These are phyloP conservation scores for Ormosia semicastrata DNA, from an alignment of 306 rosid genomes.

Conservation along the genomic window DNA sequence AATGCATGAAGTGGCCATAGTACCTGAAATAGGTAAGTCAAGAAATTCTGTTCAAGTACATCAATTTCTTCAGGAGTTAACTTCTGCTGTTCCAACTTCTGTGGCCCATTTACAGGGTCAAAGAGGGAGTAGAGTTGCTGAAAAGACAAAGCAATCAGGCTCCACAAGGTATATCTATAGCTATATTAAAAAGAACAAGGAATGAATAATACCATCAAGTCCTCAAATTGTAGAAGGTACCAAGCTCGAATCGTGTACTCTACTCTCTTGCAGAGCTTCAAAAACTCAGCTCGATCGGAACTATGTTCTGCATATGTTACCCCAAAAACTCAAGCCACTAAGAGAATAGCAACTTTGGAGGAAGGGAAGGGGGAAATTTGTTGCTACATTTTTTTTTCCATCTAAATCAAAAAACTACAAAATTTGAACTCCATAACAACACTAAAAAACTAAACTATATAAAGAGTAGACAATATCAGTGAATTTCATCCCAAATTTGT, in stretches of 20 bases:
- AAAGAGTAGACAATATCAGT: background rate
- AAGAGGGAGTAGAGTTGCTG: conserved; percentile 97
- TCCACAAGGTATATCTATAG: conserved; percentile 14
- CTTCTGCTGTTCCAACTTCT: conserved; percentile 75
- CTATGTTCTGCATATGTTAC: conserved; percentile 56
- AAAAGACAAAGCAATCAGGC: conserved; percentile 25
- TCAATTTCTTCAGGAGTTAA: conserved; percentile 62
- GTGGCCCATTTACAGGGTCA: conserved; percentile 82
- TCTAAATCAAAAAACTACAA: background rate
- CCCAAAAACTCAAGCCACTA: conserved; percentile 19
- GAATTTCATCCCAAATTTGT: conserved; percentile 3
- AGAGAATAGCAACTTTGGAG: background rate
- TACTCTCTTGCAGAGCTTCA: conserved; percentile 85
- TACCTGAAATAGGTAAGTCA: conserved; percentile 85
- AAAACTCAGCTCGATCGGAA: conserved; percentile 82
- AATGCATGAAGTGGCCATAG: conserved; percentile 4
- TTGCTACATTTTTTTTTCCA: background rate
- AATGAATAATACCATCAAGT: conserved; percentile 72
- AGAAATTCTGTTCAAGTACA: conserved; percentile 86
- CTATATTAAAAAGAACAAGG: conserved; percentile 17
- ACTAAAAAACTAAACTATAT: background rate
- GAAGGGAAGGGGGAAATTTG: background rate
- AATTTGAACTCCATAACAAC: background rate
- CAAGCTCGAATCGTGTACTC: conserved; percentile 97
- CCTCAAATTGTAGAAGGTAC: conserved; percentile 96